A percentile compares a stretch with the other conserved stretches of the same genome.
These are phyloP conservation scores for Nannochloropsis oceanica DNA, from an alignment of 108 stramenopile genomes.

Conservation along the genomic window DNA sequence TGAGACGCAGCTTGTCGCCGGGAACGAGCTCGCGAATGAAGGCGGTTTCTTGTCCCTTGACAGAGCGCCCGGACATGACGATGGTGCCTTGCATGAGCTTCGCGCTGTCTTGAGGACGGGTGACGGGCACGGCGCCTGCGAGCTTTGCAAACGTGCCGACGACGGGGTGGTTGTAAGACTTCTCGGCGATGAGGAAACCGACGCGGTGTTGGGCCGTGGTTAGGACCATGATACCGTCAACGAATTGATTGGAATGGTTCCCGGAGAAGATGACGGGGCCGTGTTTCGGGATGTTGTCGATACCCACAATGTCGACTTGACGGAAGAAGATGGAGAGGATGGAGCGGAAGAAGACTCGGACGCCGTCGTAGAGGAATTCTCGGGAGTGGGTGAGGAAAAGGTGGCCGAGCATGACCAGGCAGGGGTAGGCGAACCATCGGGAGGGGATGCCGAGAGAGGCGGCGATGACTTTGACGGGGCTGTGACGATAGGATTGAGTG, in stretches of 20 bases:
- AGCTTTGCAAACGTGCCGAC: constrained; percentile 83
- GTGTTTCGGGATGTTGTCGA: constrained; percentile 67
- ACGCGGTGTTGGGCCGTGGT: constrained; percentile 67
- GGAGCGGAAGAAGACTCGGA: constrained; percentile 39
- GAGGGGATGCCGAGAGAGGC: constrained; percentile 53
- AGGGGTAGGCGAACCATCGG: constrained; percentile 57
- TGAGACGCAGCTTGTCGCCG: constrained; percentile 59
- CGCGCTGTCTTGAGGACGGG: constrained; percentile 65
- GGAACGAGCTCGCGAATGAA: constrained; percentile 43
- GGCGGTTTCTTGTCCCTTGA: constrained; percentile 41
- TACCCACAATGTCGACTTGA: constrained; percentile 70
- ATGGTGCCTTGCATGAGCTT: not conserved
- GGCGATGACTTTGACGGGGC: constrained; percentile 74
- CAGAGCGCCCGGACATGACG: not conserved
- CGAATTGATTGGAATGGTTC: constrained; percentile 95
- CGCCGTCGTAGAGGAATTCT: constrained; percentile 51
- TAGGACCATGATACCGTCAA: constrained; percentile 77
- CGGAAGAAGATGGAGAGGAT: constrained; percentile 45
- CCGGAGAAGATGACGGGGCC: constrained; percentile 85
- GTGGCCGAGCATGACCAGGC: constrained; percentile 48
- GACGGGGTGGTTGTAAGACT: constrained; percentile 62
- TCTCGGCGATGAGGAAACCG: constrained; percentile 81
- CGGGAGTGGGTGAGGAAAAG: constrained; percentile 61
- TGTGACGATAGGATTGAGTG: not conserved
- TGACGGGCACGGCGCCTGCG: constrained; percentile 78